Base-by-base conservation (phyloP, 2,329 filamentous ascomycete genomes). In the Eurotiales sp. region DNA sequence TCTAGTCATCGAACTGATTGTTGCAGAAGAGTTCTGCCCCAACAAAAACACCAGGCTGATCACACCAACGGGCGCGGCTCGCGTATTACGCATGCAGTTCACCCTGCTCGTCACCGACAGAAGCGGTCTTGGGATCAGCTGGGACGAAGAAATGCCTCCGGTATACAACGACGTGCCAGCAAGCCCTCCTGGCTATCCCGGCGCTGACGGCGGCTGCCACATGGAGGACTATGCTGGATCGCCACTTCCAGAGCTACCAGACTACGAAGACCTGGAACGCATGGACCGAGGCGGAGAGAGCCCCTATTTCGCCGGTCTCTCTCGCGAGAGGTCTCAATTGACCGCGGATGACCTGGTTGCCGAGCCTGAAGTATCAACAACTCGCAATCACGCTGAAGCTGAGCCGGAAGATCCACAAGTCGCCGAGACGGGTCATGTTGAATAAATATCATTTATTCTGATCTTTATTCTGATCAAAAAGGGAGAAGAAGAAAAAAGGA, bases 131-230 rank as follows among this genome's bases (percentile, higher is more conserved):
- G 91, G 92, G 46, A 91, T 99, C 61, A 89, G 87, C 60, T 99
- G 93, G 92, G 92, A 97, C 61, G 92, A 96, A 71, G 92, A 99
- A 75, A 85, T 88, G 64, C 92, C 92, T 11, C 92, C 92, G 1
- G 82, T 95, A 59, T 99, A 99, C 72, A 87, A 93, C 70, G 90
- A 97, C 65, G 90, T 97, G 37, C 91, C 92, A 1, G 85, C 84
- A 2, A 90, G 86, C 61, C 92, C 92, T 44, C 92, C 92, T 0
- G 79, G 77, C 5, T 91, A 91, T 70, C 74, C 65, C 17, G 68
- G 63, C 53, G 60, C 68, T 11, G 65, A 69, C 48, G 64, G 62
- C 17, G 56, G 77, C 58, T 69, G 70, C 55, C 59, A 68, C 7
- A 72, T 79, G 51, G 68, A 73, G 50, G 72, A 77, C 48, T 78